A percentile compares a stretch with the other conserved stretches of the same genome.
Evolutionary conservation across 176 grass and related monocot genomes (phyloP).

Genomic region (Juncus effusus): DNA sequence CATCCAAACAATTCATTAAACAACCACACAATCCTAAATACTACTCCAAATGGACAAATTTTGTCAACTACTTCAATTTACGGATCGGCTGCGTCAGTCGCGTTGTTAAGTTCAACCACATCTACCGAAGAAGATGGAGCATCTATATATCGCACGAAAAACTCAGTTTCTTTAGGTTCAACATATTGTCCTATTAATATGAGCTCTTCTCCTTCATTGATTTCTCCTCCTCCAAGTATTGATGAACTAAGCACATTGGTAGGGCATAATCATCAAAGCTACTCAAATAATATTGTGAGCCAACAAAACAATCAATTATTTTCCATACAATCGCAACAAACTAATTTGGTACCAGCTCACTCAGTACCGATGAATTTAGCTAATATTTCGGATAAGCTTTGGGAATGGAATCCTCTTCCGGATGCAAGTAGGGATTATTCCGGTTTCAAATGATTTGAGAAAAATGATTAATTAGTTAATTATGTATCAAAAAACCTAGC

Average conservation of each 20-base stretch:
- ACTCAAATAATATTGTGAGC: conserved; percentile 30
- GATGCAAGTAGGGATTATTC: conserved; percentile 52
- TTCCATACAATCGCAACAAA: conserved; percentile 19
- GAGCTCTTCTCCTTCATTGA: conserved; percentile 47
- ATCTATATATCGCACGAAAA: conserved; percentile 41
- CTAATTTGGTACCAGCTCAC: conserved; percentile 32
- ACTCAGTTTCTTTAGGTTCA: conserved; percentile 38
- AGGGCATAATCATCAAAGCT: conserved; percentile 33
- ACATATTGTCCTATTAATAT: conserved; percentile 69
- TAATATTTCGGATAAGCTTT: conserved; percentile 75
- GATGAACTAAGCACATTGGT: conserved; percentile 77
- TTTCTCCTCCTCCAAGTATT: conserved; percentile 33
- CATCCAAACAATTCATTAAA: neutral
- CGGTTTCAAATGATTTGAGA: conserved; percentile 58
- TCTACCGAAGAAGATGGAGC: conserved; percentile 24
- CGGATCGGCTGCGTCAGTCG: conserved; percentile 14
- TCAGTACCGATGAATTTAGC: conserved; percentile 48
- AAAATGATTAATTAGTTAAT: neutral
- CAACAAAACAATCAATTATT: conserved; percentile 34
- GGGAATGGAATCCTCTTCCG: conserved; percentile 74
- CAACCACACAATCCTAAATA: conserved; percentile 10
- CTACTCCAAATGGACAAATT: neutral
- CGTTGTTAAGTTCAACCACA: conserved; percentile 30
- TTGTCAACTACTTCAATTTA: conserved; percentile 22
- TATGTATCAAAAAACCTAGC: conserved; percentile 18